phyloP scores from a whole-genome alignment of 2,329 filamentous ascomycete species.

The Saccharata proteae region DNA sequence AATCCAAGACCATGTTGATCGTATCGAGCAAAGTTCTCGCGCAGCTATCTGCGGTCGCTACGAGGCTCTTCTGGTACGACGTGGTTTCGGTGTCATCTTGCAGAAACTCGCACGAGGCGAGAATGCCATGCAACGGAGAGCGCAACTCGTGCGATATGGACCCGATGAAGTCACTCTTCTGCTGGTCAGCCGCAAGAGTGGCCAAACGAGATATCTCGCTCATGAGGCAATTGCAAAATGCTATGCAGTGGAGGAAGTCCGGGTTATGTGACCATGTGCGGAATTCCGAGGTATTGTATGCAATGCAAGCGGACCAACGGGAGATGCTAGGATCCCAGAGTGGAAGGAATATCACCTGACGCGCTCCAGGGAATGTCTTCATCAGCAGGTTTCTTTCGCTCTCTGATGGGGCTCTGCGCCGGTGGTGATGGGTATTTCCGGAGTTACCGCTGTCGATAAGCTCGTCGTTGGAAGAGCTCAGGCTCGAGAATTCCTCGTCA shows the following conservation, averaged over 20 bases:
- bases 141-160: conserved; percentile 42
- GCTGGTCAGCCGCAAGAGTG: conserved; percentile 29
- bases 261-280: conserved; percentile 22
- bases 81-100: conserved; percentile 31
- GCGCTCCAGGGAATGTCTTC: conserved; percentile 34
- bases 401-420: conserved; percentile 12
- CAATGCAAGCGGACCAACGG: conserved; percentile 35
- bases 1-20: conserved; percentile 32
- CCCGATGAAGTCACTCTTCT: conserved; percentile 41
- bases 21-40: conserved; percentile 41
- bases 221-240: conserved; percentile 32
- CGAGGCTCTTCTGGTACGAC: conserved; percentile 29
- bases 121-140: conserved; percentile 27
- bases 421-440: conserved; percentile 11
- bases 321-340: conserved; percentile 38
- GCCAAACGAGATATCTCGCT: conserved; percentile 28
- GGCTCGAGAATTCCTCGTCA: conserved; percentile 17
- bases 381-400: conserved; percentile 28
- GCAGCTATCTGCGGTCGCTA: conserved; percentile 38
- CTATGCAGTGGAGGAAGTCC: conserved; percentile 28
- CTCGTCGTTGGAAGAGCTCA: conserved; percentile 16
- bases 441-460: conserved; percentile 10
- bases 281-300: conserved; percentile 25
- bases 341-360: conserved; percentile 39
- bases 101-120: conserved; percentile 38